A percentile compares a stretch with the other conserved stretches of the same genome.
These are phyloP conservation scores for Paecilomyces sp. DNA, from an alignment of 2,329 filamentous ascomycete species.

Conservation along the genomic window DNA sequence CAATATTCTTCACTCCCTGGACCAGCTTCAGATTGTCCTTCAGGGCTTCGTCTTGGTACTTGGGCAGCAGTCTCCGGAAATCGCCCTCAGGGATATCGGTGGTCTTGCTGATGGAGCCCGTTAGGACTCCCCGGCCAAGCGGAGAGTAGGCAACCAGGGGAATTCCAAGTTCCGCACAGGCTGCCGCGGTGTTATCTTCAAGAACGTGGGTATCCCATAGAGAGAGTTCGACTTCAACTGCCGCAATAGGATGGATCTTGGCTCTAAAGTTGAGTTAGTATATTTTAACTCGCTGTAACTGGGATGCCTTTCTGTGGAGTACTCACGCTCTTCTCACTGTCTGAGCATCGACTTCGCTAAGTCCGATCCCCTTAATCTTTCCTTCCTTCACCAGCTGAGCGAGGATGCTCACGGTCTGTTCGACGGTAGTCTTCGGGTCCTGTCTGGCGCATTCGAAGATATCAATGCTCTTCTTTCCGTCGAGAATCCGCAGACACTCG, in stretches of 20 bases:
- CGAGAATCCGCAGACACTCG: conserved; percentile 45
- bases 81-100: conserved; percentile 44
- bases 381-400: conserved; percentile 34
- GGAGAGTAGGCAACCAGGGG: conserved; percentile 55
- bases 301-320: background rate
- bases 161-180: conserved; percentile 51
- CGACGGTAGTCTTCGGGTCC: conserved; percentile 45
- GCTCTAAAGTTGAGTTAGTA: conserved; percentile 19
- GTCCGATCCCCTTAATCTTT: conserved; percentile 37
- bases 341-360: conserved; percentile 38
- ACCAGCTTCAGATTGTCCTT: conserved; percentile 45
- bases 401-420: conserved; percentile 36
- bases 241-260: conserved; percentile 48
- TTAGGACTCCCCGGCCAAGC: conserved; percentile 50
- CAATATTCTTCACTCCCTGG: conserved; percentile 37
- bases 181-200: conserved; percentile 49
- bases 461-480: conserved; percentile 55
- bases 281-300: background rate
- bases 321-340: conserved; percentile 37
- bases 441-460: conserved; percentile 54
- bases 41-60: conserved; percentile 47
- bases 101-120: conserved; percentile 40
- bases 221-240: conserved; percentile 56
- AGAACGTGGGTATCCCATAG: conserved; percentile 52
- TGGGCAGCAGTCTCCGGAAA: conserved; percentile 35